These are phyloP conservation scores for Pythium insidiosum DNA, from an alignment of 352 stramenopile species.

Conservation along the genomic window DNA sequence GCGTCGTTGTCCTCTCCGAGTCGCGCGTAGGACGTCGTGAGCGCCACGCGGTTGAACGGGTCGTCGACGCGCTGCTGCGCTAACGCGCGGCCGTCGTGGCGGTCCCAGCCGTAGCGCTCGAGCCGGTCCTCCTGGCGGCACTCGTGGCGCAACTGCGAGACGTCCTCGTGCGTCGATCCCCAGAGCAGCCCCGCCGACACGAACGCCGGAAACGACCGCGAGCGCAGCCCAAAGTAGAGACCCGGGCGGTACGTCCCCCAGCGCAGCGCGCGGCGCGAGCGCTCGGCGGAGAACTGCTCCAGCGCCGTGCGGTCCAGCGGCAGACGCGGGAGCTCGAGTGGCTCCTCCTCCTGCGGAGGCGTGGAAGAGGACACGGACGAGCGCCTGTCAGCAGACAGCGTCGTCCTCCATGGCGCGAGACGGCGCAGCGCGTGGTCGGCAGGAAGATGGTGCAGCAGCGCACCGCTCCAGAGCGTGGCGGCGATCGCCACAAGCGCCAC, in stretches of 20 bases:
- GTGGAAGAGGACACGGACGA: not conserved
- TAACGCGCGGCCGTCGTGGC: constrained; percentile 62
- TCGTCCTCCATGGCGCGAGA: not conserved
- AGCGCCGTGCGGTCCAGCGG: constrained; percentile 30
- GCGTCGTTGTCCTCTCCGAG: constrained; percentile 6
- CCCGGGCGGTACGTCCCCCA: constrained; percentile 76
- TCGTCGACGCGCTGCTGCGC: constrained; percentile 58
- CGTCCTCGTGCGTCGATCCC: constrained; percentile 54
- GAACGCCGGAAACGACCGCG: constrained; percentile 47
- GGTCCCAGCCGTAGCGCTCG: constrained; percentile 72
- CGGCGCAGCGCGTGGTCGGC: not conserved
- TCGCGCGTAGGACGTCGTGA: constrained; percentile 59
- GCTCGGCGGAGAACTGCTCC: constrained; percentile 20
- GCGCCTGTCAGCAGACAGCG: not conserved
- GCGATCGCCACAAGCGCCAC: not conserved
- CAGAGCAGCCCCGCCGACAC: constrained; percentile 72
- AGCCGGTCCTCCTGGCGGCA: constrained; percentile 72
- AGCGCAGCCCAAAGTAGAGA: constrained; percentile 75
- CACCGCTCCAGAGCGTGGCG: not conserved
- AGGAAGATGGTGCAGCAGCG: too few species aligned
- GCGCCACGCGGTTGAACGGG: constrained; percentile 59
- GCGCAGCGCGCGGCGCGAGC: constrained; percentile 26
- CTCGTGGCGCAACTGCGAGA: constrained; percentile 65
- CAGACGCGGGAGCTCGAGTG: not conserved
- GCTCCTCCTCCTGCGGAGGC: not conserved